Evolutionary conservation across 139 green algal species (phyloP).

Genomic region (Edaphochlamys debaryana): DNA sequence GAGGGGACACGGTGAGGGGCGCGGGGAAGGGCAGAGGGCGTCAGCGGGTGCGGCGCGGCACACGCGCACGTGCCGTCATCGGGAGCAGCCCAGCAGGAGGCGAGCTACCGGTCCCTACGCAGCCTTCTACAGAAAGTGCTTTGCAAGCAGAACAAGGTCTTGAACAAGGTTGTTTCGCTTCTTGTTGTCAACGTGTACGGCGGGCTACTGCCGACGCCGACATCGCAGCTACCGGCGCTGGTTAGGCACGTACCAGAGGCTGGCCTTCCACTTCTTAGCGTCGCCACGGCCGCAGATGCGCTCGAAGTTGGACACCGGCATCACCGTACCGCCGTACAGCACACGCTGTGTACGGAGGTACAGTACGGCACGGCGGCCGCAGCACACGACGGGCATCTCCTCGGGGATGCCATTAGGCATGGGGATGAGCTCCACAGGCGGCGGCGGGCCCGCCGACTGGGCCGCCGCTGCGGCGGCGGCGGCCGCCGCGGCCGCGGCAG

Average conservation of each 20-base stretch:
- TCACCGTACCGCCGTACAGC: slow-evolving; percentile 55
- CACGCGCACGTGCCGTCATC: no score
- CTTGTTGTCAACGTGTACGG: no score
- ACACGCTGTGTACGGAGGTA: slow-evolving; percentile 76
- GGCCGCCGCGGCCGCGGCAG: neutral
- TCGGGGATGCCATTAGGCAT: slow-evolving; percentile 74
- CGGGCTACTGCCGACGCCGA: no score
- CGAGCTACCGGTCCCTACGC: no score
- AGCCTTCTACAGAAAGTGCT: no score
- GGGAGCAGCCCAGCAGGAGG: no score
- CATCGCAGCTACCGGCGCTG: no score
- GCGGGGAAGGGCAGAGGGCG: no score
- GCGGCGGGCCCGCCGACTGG: neutral
- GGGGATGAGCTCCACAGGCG: slow-evolving; percentile 64
- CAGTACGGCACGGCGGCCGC: slow-evolving; percentile 59
- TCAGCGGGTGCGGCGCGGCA: neutral
- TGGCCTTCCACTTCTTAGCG: slow-evolving; percentile 93
- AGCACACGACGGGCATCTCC: slow-evolving; percentile 72
- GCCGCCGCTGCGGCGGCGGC: neutral
- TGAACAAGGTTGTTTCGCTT: no score
- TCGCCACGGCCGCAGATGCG: slow-evolving; percentile 78
- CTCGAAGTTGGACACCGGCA: slow-evolving; percentile 80
- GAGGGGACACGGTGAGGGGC: no score
- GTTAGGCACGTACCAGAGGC: slow-evolving; percentile 53
- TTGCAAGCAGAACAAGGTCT: no score